These are phyloP conservation scores for Kandelia obovata DNA, from an alignment of 345 rosid genomes.

Conservation along the genomic window DNA sequence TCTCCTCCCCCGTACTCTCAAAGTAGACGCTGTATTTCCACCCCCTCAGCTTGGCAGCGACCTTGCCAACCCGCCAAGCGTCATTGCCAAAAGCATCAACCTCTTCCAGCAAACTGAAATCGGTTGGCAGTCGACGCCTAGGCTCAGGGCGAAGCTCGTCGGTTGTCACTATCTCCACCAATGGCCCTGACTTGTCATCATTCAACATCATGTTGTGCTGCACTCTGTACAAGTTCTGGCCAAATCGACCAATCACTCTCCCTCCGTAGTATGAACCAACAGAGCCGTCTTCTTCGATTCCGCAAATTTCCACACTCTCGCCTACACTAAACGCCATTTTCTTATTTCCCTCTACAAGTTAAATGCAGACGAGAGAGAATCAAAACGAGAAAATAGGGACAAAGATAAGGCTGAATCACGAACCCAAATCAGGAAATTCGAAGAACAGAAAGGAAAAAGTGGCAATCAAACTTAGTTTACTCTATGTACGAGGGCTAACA, in stretches of 20 bases:
- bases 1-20: conserved; percentile 16
- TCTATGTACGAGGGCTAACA: no score
- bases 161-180: conserved; percentile 24
- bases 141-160: conserved; percentile 35
- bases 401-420: no score
- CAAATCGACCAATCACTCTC: background rate
- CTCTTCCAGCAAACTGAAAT: conserved; percentile 1
- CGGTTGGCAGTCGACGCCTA: background rate
- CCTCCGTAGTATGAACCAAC: conserved; percentile 24
- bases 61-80: conserved; percentile 38
- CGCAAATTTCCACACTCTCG: conserved; percentile 17
- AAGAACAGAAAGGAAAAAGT: no score
- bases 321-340: background rate
- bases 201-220: conserved; percentile 29
- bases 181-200: conserved; percentile 15
- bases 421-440: no score
- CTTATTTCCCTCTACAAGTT: no score
- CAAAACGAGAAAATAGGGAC: no score
- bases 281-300: conserved; percentile 35
- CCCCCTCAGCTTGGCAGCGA: conserved; percentile 12
- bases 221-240: conserved; percentile 12
- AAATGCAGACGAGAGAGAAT: no score
- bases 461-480: no score
- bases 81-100: conserved; percentile 34
- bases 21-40: conserved; percentile 22